Base-by-base conservation (phyloP, 768 basidiomycete species). In the Ephemerocybe angulata region DNA sequence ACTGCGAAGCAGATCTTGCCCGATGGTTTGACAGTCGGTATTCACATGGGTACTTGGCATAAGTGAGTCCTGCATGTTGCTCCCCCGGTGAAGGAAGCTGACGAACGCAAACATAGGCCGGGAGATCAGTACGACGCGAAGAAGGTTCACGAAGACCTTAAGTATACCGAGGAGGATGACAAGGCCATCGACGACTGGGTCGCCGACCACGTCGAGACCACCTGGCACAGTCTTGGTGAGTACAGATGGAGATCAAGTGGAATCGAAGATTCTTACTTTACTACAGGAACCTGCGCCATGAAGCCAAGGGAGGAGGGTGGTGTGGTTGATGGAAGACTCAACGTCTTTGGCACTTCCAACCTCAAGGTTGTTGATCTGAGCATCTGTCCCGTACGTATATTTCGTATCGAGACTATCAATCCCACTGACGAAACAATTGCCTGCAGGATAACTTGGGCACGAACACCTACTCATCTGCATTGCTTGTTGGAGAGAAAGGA, bases 161-260 rank as follows among this genome's bases (percentile, higher is more conserved):
- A 79, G 65, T 88, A 87, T 70, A 77, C 76, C 43, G 71, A 76
- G 59, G 85, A 87, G 48, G 86, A 87, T 67, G 85, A 87, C 70
- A 67, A 81, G 64, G 85, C 84, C 37, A 88, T 87, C 61, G 86
- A 87, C 62, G 79, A 86, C 58, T 87, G 85, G 85, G 59, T 78
- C 53, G 67, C 76, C 60, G 81, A 85, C 66, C 84, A 87, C 65
- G 86, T 88, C 61, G 86, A 87, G 75, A 87, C 86, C 10, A 87
- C 85, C 53, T 87, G 86, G 86, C 86, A 88, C 75, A 84, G 81
- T 65, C 74, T 87, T 49, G 84, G 82, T 65, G 67, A 62, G 65
- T 67, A 51, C 51, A 27, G 17, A 21, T 35, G 42, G 22, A 11
- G 28, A 17, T 25, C 47, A 38, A 19, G 19, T 40, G 15, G 21